Conservation (phyloP, 805 yeast genomes). For the Zygoascus bituminiphila region DNA sequence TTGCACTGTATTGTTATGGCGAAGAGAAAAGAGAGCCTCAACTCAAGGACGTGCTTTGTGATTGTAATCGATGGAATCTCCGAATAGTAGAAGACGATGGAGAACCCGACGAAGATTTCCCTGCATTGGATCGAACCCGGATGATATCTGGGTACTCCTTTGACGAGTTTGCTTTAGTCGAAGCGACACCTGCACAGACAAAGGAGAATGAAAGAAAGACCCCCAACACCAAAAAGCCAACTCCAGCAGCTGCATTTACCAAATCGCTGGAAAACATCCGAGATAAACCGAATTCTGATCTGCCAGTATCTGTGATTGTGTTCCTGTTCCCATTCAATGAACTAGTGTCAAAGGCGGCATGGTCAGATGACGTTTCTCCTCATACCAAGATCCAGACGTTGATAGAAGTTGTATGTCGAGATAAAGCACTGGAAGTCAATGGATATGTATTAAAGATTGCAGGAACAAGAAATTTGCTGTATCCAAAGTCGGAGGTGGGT, state of each 20-base stretch:
- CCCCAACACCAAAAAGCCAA: conserved; percentile 23
- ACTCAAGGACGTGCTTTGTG: conserved; percentile 25
- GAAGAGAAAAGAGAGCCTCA: conserved; percentile 23
- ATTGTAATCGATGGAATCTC: conserved; percentile 67
- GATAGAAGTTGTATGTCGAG: conserved; percentile 26
- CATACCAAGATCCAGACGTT: conserved; percentile 20
- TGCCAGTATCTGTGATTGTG: conserved; percentile 9
- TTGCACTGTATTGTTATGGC: conserved; percentile 32
- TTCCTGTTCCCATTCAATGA: conserved; percentile 29
- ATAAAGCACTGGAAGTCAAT: conserved; percentile 24
- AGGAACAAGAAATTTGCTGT: conserved; percentile 21
- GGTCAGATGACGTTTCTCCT: conserved; percentile 19
- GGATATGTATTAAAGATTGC: conserved; percentile 27
- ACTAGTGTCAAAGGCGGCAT: conserved; percentile 21
- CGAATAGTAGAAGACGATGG: conserved; percentile 91
- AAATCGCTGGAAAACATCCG: conserved; percentile 5
- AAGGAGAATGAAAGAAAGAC: conserved; percentile 27
- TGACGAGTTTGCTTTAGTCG: conserved; percentile 72
- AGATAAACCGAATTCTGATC: background rate
- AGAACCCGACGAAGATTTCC: conserved; percentile 82
- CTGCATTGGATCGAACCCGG: conserved; percentile 67
- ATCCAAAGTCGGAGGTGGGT: conserved; percentile 26
- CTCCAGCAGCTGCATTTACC: conserved; percentile 8
- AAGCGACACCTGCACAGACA: conserved; percentile 35
- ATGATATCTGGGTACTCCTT: conserved; percentile 63